Conservation (phyloP, 345 rosid genomes). For the Syzygium aqueum region DNA sequence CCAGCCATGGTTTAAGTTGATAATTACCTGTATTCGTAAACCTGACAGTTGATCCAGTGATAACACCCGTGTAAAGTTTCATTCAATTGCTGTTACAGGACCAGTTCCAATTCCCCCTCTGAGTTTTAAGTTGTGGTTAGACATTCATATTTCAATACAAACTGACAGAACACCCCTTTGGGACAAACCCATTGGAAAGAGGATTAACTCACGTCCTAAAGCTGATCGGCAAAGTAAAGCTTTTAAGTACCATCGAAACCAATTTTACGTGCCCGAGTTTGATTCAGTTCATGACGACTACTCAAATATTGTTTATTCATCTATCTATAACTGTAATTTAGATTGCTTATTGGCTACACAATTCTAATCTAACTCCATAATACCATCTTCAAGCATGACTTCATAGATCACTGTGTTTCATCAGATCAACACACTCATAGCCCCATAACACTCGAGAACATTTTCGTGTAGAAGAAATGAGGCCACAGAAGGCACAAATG, state of each 20-base stretch:
- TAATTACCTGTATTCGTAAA: neutral
- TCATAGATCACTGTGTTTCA: neutral
- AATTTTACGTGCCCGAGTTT: neutral
- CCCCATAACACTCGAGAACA: neutral
- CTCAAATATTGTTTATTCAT: neutral
- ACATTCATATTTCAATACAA: neutral
- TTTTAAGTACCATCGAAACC: neutral
- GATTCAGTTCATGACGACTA: neutral
- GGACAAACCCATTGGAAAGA: neutral
- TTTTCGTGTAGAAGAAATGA: neutral
- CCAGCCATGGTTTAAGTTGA: neutral
- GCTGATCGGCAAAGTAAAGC: neutral
- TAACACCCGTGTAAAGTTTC: neutral
- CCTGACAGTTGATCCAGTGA: neutral
- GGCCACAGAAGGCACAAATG: neutral
- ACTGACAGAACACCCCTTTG: neutral
- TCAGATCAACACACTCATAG: neutral
- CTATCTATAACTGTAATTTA: neutral
- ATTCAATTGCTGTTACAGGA: neutral
- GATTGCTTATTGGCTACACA: neutral
- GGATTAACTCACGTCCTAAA: neutral
- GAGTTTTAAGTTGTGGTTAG: neutral
- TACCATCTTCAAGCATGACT: neutral
- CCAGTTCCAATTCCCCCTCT: neutral
- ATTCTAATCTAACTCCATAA: neutral